A percentile compares a stretch with the other conserved stretches of the same genome.
Conservation (phyloP, 768 basidiomycete genomes). For the Amanita polypyramis region DNA sequence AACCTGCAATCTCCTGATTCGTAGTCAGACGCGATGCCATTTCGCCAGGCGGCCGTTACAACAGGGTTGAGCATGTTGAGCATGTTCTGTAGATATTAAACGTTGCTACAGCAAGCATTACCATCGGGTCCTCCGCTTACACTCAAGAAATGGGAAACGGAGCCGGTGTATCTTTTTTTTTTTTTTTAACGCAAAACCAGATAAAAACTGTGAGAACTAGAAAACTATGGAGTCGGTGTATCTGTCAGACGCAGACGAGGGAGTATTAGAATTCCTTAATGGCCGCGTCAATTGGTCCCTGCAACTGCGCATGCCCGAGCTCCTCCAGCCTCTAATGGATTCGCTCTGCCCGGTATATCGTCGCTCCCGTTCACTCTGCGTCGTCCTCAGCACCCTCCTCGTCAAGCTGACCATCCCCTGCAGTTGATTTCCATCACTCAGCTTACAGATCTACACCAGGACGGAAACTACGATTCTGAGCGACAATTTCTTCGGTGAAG, state of each 20-base stretch:
- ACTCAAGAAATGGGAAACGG: conserved; percentile 17
- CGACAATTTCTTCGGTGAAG: conserved; percentile 2
- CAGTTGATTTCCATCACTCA: background rate
- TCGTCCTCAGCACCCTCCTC: background rate
- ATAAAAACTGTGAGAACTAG: no score
- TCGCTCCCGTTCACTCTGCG: conserved; percentile 2
- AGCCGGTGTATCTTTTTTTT: no score
- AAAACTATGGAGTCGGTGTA: no score
- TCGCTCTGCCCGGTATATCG: conserved; percentile 7
- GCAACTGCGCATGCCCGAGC: background rate
- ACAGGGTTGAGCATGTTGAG: no score
- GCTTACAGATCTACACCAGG: background rate
- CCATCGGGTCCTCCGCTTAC: no score
- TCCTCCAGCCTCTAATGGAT: background rate
- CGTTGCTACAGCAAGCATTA: no score
- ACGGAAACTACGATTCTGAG: background rate
- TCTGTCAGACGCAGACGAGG: conserved; percentile 28
- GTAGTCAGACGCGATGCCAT: conserved; percentile 94
- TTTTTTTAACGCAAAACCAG: no score
- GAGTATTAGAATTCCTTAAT: conserved; percentile 33
- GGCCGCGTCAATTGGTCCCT: background rate
- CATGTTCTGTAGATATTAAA: no score
- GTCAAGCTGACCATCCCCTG: background rate
- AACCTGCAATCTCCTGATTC: conserved; percentile 92
- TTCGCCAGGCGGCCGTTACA: conserved; percentile 70